Evolutionary conservation across 2,329 filamentous ascomycete genomes (phyloP).

Genomic region (Laburnicola sp.): DNA sequence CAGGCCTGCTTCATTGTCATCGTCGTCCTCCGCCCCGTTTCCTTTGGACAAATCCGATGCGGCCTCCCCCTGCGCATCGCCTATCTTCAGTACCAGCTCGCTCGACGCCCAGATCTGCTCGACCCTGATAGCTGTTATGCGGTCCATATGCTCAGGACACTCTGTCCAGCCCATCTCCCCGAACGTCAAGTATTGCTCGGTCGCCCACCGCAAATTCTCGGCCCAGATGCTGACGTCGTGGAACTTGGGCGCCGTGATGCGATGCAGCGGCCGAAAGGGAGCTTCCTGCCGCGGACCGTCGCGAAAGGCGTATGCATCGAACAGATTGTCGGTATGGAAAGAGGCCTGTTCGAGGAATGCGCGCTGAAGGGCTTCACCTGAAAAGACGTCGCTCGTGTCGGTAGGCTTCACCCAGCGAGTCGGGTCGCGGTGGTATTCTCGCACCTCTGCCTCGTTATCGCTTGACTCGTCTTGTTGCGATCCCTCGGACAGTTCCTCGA

Average conservation of each 20-base stretch:
- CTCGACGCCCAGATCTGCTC: constrained; percentile 27
- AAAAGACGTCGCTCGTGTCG: not conserved
- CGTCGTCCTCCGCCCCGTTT: not conserved
- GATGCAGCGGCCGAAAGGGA: constrained; percentile 24
- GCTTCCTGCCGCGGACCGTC: constrained; percentile 19
- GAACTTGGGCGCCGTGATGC: constrained; percentile 14
- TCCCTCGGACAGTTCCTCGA: too few species aligned
- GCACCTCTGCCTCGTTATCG: too few species aligned
- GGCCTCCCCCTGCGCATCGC: not conserved
- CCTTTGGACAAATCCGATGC: too few species aligned
- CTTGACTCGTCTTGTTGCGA: too few species aligned
- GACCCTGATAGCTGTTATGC: constrained; percentile 19
- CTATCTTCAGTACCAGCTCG: constrained; percentile 9
- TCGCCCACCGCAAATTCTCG: constrained; percentile 30
- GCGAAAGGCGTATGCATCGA: constrained; percentile 17
- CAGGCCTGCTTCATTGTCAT: not conserved
- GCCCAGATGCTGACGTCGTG: constrained; percentile 28
- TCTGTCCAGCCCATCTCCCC: constrained; percentile 25
- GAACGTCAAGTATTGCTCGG: constrained; percentile 19
- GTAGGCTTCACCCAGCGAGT: not conserved
- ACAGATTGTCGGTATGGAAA: not conserved
- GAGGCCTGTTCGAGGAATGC: not conserved
- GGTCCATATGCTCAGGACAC: constrained; percentile 29
- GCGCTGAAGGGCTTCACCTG: not conserved
- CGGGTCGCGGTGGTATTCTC: not conserved